Base-by-base conservation (phyloP, 805 yeast genomes). In the Aciculoconidium aculeatum region DNA sequence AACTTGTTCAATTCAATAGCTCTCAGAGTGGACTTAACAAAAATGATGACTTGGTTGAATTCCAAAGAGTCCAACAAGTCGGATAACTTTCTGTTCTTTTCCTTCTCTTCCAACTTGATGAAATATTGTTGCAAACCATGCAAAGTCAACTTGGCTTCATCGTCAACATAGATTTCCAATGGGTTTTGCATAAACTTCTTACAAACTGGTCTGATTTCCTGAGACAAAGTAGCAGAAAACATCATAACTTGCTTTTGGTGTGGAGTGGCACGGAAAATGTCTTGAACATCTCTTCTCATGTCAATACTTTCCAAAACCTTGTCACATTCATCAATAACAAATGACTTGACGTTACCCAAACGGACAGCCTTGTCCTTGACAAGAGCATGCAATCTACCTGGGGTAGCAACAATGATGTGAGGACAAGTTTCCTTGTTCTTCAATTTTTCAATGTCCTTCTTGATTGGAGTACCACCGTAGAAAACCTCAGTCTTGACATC, bases 211-310 rank as follows among this genome's bases (percentile, higher is more conserved):
- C 95, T 83, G 52, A 90, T 86, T 55, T 90, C 97, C 55, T 76
- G 84, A 27, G 95, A 78, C 49, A 90, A 72, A 33, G 98, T 90
- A 44, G 98, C 98, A 37, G 95, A 83, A 64, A 90, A 90, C 96
- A 90, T 90, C 97, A 92, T 88, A 34, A 92, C 97, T 70, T 90
- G 98, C 66, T 90, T 90, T 60, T 90, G 95, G 65, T 84, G 94
- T 44, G 98, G 98, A 30, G 98, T 90, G 38, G 84, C 84, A 62
- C 96, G 80, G 78, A 92, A 90, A 42, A 92, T 83, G 57, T 90
- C 97, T 71, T 90, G 98, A 36, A 90, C 96, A 55, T 90, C 98
- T 61, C 95, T 80, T 72, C 98, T 84, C 98, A 90, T 90, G 51
- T 82, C 94, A 51, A 80, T 52, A 32, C 77, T 68, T 68, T 92